Percentiles rank a stretch among this genome's conserved stretches.
Evolutionary conservation across 1,284 basidiomycete species (phyloP).

Genomic region (Gomphus bonarii): DNA sequence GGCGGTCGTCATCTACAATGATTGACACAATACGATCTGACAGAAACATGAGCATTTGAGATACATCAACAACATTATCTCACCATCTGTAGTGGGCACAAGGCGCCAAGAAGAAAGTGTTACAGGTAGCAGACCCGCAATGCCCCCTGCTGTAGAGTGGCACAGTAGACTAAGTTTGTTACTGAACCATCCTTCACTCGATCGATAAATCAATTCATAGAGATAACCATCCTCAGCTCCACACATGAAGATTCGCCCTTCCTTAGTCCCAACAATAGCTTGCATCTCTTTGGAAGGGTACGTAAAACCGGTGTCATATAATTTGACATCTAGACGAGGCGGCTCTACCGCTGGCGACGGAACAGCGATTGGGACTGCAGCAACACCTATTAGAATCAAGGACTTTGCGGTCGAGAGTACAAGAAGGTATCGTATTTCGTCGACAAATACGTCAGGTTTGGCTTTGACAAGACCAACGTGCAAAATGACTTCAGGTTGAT

Average conservation of each 20-base stretch:
- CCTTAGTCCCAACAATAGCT: conserved; percentile 67
- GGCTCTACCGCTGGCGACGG: conserved; percentile 27
- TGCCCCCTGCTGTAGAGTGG: conserved; percentile 32
- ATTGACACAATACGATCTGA: conserved; percentile 63
- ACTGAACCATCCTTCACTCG: conserved; percentile 89
- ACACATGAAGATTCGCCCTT: conserved; percentile 87
- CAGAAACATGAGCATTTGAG: background rate
- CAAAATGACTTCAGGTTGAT: conserved; percentile 86
- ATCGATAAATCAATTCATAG: conserved; percentile 91
- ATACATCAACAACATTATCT: conserved; percentile 12
- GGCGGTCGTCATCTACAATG: conserved; percentile 53
- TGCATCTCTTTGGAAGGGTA: conserved; percentile 51
- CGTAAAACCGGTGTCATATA: conserved; percentile 72
- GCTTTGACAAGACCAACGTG: conserved; percentile 79
- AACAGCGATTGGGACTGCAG: conserved; percentile 39
- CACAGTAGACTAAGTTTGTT: conserved; percentile 77
- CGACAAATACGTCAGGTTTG: conserved; percentile 79
- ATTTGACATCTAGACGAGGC: conserved; percentile 61
- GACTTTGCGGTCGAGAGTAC: conserved; percentile 84
- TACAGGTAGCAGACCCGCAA: conserved; percentile 21
- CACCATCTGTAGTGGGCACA: conserved; percentile 48
- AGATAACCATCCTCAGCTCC: conserved; percentile 81
- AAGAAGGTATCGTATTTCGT: conserved; percentile 84
- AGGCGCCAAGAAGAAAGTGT: conserved; percentile 17
- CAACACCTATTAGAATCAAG: conserved; percentile 81